Conservation (phyloP, 208 protist species). For the Crithidia bombi region DNA sequence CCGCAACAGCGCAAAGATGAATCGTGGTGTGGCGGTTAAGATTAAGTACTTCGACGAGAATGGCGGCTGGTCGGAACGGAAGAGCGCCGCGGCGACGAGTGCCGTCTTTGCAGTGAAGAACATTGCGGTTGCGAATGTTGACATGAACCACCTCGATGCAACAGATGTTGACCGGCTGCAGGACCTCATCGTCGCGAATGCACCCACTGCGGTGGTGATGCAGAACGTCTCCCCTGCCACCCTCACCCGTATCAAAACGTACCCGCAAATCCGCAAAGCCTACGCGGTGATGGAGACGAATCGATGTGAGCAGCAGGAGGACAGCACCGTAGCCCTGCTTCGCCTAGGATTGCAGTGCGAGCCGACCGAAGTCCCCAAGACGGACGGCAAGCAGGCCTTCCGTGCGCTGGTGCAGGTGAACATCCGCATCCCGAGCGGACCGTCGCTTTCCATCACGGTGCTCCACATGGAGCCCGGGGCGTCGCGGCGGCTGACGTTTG, state of each 20-base stretch:
- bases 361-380: slow-evolving; percentile 49
- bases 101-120: slow-evolving; percentile 38
- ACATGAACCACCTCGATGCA: slow-evolving; percentile 47
- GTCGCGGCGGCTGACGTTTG: slow-evolving; percentile 43
- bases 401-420: slow-evolving; percentile 56
- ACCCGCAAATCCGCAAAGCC: slow-evolving; percentile 52
- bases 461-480: slow-evolving; percentile 59
- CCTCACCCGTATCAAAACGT: slow-evolving; percentile 65
- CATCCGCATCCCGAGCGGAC: slow-evolving; percentile 38
- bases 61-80: slow-evolving; percentile 64
- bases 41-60: slow-evolving; percentile 80
- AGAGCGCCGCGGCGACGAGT: slow-evolving; percentile 26
- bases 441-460: slow-evolving; percentile 51
- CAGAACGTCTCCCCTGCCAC: slow-evolving; percentile 56
- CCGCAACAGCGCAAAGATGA: slow-evolving; percentile 15
- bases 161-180: slow-evolving; percentile 66
- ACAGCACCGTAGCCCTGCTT: slow-evolving; percentile 64
- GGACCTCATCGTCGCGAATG: slow-evolving; percentile 47
- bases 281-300: slow-evolving; percentile 74
- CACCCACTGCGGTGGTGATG: slow-evolving; percentile 70
- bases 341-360: slow-evolving; percentile 67
- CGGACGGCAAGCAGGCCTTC: slow-evolving; percentile 48
- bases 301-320: slow-evolving; percentile 58
- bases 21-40: slow-evolving; percentile 40
- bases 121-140: slow-evolving; percentile 67